Base-by-base conservation (phyloP, 306 rosid genomes). In the Abrus pulchellus region DNA sequence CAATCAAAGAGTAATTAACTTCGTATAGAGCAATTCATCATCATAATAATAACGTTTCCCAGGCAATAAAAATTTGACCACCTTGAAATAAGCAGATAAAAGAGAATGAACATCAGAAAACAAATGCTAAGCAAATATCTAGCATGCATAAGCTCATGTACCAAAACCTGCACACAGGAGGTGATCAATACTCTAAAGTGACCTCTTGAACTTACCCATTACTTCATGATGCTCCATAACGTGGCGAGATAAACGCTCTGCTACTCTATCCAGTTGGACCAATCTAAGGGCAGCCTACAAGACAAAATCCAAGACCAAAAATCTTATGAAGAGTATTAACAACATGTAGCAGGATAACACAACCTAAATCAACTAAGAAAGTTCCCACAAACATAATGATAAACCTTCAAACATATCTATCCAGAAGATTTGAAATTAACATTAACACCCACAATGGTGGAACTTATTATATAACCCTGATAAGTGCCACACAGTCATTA, bases 161-260 rank as follows among this genome's bases (percentile, higher is more conserved):
- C 59, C 4, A 33, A 72, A 60, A 67, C 48, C 80, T 54, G 50
- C 59, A 53, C 68, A 61, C 43, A 45, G 20, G 61, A 44, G 38
- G 80, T 55, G 57, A 77, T 7, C 82, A 71, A 78, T 70, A 57
- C 78, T 63, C 55, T 78, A 34, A 49, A 72, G 74, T 84, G 47
- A 50, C 40, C 74, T 69, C 66, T 74, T 78, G 77, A 73, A 55
- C 98, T 88, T 88, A 96, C 99, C 99, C 98, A 96, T 96, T 85
- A 96, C 99, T 96, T 96, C 97, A 83, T 96, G 97, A 84, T 96
- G 93, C 87, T 96, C 91, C 97, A 96, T 96, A 74, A 96, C 97
- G 66, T 96, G 95, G 72, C 84, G 91, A 71, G 99, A 96, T 72
- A 96, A 87, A 49, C 64, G 80, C 81, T 96, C 99, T 29, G 98